A percentile compares a stretch with the other conserved stretches of the same genome.
Evolutionary conservation across 2,329 filamentous ascomycete species (phyloP).

Genomic region (Lachnellula occidentalis): DNA sequence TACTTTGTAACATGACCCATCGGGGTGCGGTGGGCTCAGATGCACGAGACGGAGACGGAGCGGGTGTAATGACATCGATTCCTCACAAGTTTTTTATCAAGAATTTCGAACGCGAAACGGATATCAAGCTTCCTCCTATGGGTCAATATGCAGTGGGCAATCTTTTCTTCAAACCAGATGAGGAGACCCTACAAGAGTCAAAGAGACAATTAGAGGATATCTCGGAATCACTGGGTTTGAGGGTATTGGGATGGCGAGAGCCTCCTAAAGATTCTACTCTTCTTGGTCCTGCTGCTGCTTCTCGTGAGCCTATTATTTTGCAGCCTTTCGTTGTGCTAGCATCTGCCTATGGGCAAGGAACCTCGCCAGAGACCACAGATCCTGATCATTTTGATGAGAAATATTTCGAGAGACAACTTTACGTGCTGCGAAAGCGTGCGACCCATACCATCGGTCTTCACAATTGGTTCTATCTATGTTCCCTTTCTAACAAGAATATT

Average conservation of each 20-base stretch:
- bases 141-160: constrained; percentile 98
- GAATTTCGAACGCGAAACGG: constrained; percentile 90
- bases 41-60: constrained; percentile 94
- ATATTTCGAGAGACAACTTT: constrained; percentile 88
- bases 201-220: constrained; percentile 91
- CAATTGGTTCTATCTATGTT: constrained; percentile 99
- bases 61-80: constrained; percentile 98
- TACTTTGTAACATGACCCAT: constrained; percentile 99
- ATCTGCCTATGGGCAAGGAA: constrained; percentile 77
- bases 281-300: constrained; percentile 86
- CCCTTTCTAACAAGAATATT: constrained; percentile 93
- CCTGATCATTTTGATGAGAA: constrained; percentile 75
- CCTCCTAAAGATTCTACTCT: constrained; percentile 90
- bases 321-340: constrained; percentile 91
- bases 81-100: constrained; percentile 98
- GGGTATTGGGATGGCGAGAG: constrained; percentile 93
- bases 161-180: constrained; percentile 96
- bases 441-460: constrained; percentile 92
- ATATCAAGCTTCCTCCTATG: constrained; percentile 76
- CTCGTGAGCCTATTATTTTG: constrained; percentile 88
- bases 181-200: constrained; percentile 83
- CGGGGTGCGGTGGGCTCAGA: constrained; percentile 96
- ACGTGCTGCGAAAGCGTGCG: constrained; percentile 87
- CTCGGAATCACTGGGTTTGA: constrained; percentile 78
- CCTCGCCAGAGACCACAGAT: constrained; percentile 73